A percentile compares a stretch with the other conserved stretches of the same genome.
These are phyloP conservation scores for Elongisporangium prolatum DNA, from an alignment of 352 stramenopile genomes.

Conservation along the genomic window DNA sequence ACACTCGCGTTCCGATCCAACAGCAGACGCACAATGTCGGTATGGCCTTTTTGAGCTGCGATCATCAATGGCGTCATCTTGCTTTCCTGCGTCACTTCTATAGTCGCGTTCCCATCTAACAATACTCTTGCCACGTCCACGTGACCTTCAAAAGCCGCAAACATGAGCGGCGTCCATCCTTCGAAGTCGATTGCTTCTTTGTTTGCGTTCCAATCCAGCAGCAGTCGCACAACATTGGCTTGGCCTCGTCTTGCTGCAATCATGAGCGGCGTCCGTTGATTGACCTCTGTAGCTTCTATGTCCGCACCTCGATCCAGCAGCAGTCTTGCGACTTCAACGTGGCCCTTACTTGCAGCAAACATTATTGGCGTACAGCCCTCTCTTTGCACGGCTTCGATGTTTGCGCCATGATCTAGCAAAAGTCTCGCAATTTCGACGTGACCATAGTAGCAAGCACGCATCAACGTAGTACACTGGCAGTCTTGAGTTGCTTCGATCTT, in stretches of 20 bases:
- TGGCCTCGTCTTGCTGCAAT: neutral
- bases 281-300: neutral
- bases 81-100: neutral
- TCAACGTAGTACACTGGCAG: neutral
- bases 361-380: neutral
- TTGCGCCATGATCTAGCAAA: neutral
- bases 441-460: neutral
- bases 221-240: neutral
- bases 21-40: neutral
- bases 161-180: neutral
- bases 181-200: neutral
- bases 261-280: neutral
- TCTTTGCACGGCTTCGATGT: neutral
- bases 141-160: conserved; percentile 7
- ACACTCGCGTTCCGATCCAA: neutral
- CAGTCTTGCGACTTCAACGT: neutral
- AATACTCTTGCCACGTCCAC: conserved; percentile 6
- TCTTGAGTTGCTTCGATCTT: neutral
- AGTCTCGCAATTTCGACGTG: neutral
- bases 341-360: neutral
- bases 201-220: neutral
- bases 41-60: neutral
- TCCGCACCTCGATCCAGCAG: neutral
- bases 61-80: neutral
- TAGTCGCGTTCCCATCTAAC: conserved; percentile 5